A percentile compares a stretch with the other conserved stretches of the same genome.
Evolutionary conservation across 2,329 filamentous ascomycete genomes (phyloP).

Genomic region (Cladorrhinum sp.): DNA sequence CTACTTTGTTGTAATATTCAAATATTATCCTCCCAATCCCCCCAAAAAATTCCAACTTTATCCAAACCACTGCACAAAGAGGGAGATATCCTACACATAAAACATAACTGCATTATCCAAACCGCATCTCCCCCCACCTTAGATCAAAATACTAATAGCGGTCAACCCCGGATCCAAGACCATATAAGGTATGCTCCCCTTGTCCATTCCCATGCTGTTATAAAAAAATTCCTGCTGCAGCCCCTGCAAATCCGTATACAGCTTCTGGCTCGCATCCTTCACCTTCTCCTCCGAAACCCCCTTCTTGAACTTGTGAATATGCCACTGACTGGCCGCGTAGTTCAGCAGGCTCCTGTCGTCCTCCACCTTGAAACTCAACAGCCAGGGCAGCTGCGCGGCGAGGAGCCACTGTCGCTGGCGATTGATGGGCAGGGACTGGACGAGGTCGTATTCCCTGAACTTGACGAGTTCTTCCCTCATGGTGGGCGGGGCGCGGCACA

Average conservation of each 20-base stretch:
- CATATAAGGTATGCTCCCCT: slow-evolving; percentile 36
- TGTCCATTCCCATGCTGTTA: slow-evolving; percentile 34
- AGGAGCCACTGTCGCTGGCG: slow-evolving; percentile 44
- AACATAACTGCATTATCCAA: neutral
- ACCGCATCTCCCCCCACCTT: neutral
- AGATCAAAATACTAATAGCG: slow-evolving; percentile 37
- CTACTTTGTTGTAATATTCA: too few relatives aligned
- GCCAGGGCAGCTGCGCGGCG: slow-evolving; percentile 42
- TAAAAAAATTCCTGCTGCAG: slow-evolving; percentile 31
- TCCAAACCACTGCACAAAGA: neutral
- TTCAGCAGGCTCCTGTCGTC: slow-evolving; percentile 40
- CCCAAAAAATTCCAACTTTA: neutral
- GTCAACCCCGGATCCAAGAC: slow-evolving; percentile 38
- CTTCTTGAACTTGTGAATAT: slow-evolving; percentile 28
- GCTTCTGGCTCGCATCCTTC: slow-evolving; percentile 27
- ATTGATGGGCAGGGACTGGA: slow-evolving; percentile 41
- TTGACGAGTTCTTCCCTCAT: slow-evolving; percentile 31
- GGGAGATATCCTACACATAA: too few relatives aligned
- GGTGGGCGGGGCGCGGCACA: slow-evolving; percentile 36
- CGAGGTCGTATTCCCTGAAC: slow-evolving; percentile 35
- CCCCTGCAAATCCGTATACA: slow-evolving; percentile 31
- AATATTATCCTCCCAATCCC: neutral
- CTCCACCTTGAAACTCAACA: slow-evolving; percentile 43
- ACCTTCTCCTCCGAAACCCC: slow-evolving; percentile 23
- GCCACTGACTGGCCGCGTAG: slow-evolving; percentile 40